Conservation (phyloP, 106 monocot genomes). For the Dactylorhiza incarnata region DNA sequence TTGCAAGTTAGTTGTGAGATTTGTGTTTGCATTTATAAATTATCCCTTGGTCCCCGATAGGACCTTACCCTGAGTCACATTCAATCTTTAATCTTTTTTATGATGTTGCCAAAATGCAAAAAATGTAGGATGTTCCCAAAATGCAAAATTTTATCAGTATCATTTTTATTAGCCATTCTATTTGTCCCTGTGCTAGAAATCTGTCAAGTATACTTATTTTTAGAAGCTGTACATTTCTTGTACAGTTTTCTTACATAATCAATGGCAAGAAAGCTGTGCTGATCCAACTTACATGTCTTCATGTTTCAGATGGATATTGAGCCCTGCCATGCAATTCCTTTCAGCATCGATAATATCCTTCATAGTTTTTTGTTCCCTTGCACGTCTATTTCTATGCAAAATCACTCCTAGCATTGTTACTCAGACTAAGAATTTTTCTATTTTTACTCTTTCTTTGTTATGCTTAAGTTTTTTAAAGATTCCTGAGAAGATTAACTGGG, state of each 20-base stretch:
- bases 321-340: slow-evolving; percentile 67
- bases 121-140: background rate
- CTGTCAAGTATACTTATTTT: background rate
- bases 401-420: background rate
- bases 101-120: background rate
- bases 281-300: slow-evolving; percentile 11
- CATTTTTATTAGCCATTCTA: background rate
- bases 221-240: too few species aligned
- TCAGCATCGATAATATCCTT: slow-evolving; percentile 75
- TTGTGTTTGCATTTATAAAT: too few species aligned
- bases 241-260: background rate
- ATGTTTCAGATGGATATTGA: slow-evolving; percentile 75
- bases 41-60: too few species aligned
- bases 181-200: background rate
- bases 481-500: slow-evolving; percentile 69
- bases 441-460: slow-evolving; percentile 14
- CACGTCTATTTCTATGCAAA: background rate
- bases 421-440: too few species aligned
- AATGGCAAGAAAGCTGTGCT: background rate
- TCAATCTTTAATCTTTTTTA: background rate
- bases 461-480: slow-evolving; percentile 56
- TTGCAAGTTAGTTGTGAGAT: too few species aligned
- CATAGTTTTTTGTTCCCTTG: background rate
- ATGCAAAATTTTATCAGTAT: background rate
- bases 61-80: too few species aligned